Evolutionary conservation across 352 stramenopile species (phyloP).

Genomic region (Phytophthora pinifolia): DNA sequence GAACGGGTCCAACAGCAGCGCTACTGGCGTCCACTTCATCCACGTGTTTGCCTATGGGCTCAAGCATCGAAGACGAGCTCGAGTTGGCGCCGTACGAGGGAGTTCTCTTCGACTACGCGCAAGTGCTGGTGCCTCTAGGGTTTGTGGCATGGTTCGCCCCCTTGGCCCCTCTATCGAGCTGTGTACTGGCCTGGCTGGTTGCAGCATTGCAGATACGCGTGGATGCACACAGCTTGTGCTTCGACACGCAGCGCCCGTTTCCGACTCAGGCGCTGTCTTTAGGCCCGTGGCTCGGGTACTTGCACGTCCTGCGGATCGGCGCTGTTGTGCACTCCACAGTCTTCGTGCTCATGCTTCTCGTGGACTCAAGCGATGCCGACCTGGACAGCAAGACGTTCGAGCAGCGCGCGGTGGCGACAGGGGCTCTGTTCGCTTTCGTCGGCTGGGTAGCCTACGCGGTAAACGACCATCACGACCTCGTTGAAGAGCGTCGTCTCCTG

Average conservation of each 20-base stretch:
- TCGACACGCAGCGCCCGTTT: constrained; percentile 64
- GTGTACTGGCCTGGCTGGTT: constrained; percentile 51
- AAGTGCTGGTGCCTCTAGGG: constrained; percentile 61
- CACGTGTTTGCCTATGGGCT: not conserved
- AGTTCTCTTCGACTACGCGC: constrained; percentile 78
- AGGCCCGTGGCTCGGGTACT: constrained; percentile 61
- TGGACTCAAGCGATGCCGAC: constrained; percentile 8
- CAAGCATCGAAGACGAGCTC: constrained; percentile 40
- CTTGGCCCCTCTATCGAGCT: constrained; percentile 36
- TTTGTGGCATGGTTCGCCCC: constrained; percentile 70
- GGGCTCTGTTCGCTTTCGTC: constrained; percentile 30
- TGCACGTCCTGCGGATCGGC: constrained; percentile 52
- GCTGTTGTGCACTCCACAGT: constrained; percentile 57
- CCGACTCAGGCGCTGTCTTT: constrained; percentile 47
- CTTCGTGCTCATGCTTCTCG: constrained; percentile 23
- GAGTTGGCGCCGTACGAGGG: constrained; percentile 57
- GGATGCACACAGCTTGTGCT: constrained; percentile 67
- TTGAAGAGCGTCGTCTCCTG: constrained; percentile 29
- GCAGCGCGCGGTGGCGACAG: constrained; percentile 14
- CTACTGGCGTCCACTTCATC: constrained; percentile 11
- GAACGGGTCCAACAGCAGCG: not conserved
- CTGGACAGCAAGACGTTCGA: constrained; percentile 34
- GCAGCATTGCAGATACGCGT: constrained; percentile 60
- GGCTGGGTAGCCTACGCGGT: constrained; percentile 42
- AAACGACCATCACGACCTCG: constrained; percentile 42